Conservation (phyloP, 2,329 filamentous ascomycete species). For the Periconia macrospinosa region DNA sequence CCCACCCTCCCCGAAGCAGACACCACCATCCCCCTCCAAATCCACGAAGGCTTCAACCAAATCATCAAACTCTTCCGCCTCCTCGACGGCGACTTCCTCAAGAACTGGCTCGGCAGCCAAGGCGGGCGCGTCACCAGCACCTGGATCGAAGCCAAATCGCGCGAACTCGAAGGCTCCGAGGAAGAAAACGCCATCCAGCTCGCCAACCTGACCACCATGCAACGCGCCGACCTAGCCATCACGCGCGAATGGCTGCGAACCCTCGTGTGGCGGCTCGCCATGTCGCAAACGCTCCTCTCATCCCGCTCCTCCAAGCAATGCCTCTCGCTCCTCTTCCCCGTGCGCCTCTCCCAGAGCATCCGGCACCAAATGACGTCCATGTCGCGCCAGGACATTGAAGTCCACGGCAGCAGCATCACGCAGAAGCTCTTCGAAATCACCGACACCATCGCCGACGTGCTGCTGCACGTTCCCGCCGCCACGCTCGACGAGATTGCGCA, state of each 20-base stretch:
- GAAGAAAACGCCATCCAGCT: slow-evolving; percentile 42
- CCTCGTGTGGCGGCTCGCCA: slow-evolving; percentile 54
- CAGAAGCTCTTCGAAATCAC: slow-evolving; percentile 64
- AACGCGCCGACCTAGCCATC: slow-evolving; percentile 54
- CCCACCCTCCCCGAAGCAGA: slow-evolving; percentile 45
- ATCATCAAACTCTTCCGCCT: slow-evolving; percentile 51
- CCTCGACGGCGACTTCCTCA: slow-evolving; percentile 49
- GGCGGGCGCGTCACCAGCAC: slow-evolving; percentile 38
- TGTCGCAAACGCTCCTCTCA: slow-evolving; percentile 51
- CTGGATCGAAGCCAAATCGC: slow-evolving; percentile 52
- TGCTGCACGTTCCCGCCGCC: slow-evolving; percentile 54
- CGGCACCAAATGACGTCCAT: slow-evolving; percentile 47
- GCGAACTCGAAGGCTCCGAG: slow-evolving; percentile 45
- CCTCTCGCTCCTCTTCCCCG: slow-evolving; percentile 49
- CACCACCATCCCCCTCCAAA: slow-evolving; percentile 39
- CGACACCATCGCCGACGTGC: slow-evolving; percentile 61
- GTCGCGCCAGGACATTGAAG: slow-evolving; percentile 52
- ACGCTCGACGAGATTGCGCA: slow-evolving; percentile 51
- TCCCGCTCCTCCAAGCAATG: slow-evolving; percentile 41
- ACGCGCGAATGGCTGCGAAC: slow-evolving; percentile 55
- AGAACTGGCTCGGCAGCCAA: slow-evolving; percentile 48
- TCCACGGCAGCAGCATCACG: slow-evolving; percentile 60
- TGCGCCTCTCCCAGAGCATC: slow-evolving; percentile 48
- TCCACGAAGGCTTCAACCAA: slow-evolving; percentile 49
- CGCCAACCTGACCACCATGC: slow-evolving; percentile 38